phyloP scores from a whole-genome alignment of 73 alveolate species.

The Uronychia setigera region DNA sequence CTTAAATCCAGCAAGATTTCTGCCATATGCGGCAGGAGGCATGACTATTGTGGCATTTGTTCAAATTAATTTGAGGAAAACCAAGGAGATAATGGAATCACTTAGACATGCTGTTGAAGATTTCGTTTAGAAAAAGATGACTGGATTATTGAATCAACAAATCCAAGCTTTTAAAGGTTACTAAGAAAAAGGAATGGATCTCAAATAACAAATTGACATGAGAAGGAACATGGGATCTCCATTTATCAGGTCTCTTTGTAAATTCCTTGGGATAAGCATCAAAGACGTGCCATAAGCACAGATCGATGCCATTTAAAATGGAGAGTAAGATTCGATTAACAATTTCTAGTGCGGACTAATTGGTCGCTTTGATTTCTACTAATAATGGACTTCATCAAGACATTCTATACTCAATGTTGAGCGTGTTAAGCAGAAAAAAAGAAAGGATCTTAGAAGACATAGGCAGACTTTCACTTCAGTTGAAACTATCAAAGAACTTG shows the following conservation, averaged over 20 bases:
- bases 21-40: slow-evolving; percentile 16
- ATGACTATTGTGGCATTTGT: not conserved
- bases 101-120: slow-evolving; percentile 7
- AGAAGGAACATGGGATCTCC: not conserved
- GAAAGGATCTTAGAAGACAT: not conserved
- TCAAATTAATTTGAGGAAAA: no score
- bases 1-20: slow-evolving; percentile 11
- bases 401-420: not conserved
- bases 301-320: slow-evolving; percentile 5
- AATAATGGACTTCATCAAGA: slow-evolving; percentile 5
- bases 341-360: not conserved
- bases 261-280: not conserved
- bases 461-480: not conserved
- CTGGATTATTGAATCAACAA: not conserved
- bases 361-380: not conserved
- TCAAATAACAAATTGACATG: not conserved
- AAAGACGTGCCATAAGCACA: not conserved
- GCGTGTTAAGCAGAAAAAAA: slow-evolving; percentile 1
- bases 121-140: not conserved
- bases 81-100: not conserved
- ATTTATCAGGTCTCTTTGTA: not conserved
- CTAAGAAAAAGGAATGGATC: not conserved
- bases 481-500: not conserved
- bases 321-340: not conserved
- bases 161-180: not conserved